phyloP scores from a whole-genome alignment of 495 filamentous ascomycete species.

The Paragyromitra xinjiangensis region DNA sequence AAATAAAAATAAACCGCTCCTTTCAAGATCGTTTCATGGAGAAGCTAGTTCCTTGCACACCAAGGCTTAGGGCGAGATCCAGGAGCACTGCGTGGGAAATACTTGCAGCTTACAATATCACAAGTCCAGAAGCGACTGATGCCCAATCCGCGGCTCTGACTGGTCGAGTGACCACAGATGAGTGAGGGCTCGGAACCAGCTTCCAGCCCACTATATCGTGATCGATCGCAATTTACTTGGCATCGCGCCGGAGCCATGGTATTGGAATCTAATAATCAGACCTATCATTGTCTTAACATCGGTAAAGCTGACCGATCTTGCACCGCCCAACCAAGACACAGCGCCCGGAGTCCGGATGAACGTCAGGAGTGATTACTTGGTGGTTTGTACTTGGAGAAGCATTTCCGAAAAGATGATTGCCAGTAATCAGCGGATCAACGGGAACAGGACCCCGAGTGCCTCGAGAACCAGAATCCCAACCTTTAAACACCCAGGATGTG shows the following conservation, averaged over 20 bases:
- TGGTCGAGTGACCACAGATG: not conserved
- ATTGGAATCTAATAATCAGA: not conserved
- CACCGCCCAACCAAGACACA: not conserved
- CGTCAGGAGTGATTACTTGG: too few relatives aligned
- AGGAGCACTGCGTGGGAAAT: not conserved
- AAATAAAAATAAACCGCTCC: not conserved
- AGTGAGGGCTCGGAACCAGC: not conserved
- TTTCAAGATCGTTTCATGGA: constrained; percentile 1
- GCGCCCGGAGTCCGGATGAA: too few relatives aligned
- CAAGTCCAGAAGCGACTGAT: not conserved
- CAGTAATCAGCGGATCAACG: too few relatives aligned
- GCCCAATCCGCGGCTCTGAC: not conserved
- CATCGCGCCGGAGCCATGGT: not conserved
- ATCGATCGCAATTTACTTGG: not conserved
- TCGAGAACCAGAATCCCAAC: too few relatives aligned
- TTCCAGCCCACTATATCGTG: not conserved
- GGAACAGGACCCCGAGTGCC: not conserved
- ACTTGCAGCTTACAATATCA: not conserved
- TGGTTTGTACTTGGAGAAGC: too few relatives aligned
- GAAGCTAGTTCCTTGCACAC: not conserved
- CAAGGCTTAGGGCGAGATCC: not conserved
- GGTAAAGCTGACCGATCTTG: not conserved
- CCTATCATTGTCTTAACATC: not conserved
- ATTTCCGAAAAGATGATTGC: too few relatives aligned
- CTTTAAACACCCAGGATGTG: too few relatives aligned